Evolutionary conservation across 1,284 basidiomycete genomes (phyloP).

Genomic region (Ustilago esculenta): DNA sequence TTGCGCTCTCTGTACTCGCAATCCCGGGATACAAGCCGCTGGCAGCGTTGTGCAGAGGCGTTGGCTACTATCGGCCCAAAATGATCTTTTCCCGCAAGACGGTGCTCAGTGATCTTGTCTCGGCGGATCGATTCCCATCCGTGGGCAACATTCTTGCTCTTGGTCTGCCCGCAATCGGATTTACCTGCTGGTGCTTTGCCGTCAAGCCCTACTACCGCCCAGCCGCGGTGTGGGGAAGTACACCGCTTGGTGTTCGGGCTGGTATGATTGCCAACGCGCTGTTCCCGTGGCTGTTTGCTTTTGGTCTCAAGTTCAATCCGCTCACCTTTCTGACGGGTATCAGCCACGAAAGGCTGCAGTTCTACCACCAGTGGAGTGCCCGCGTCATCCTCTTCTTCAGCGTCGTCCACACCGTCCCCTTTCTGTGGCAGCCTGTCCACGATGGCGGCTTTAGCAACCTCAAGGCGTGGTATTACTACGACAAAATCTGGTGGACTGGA

Average conservation of each 20-base stretch:
- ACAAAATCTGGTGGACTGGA: constrained; percentile 52
- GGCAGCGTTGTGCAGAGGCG: constrained; percentile 23
- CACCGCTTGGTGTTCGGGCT: constrained; percentile 53
- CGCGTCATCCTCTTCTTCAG: constrained; percentile 59
- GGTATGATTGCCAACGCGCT: constrained; percentile 60
- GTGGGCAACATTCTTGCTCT: constrained; percentile 35
- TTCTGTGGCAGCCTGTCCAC: constrained; percentile 50
- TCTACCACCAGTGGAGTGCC: constrained; percentile 62
- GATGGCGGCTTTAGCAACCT: constrained; percentile 52
- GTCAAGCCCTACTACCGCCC: constrained; percentile 57
- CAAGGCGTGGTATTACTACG: constrained; percentile 43
- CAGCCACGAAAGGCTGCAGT: constrained; percentile 59
- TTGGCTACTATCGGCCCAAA: constrained; percentile 44
- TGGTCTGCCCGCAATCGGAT: constrained; percentile 18
- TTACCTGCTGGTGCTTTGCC: constrained; percentile 47
- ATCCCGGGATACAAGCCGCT: constrained; percentile 20
- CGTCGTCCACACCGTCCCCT: constrained; percentile 59
- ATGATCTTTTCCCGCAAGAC: constrained; percentile 24
- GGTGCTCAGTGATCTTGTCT: constrained; percentile 20
- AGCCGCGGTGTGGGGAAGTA: constrained; percentile 44
- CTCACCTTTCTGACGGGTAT: constrained; percentile 57
- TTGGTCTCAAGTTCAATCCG: constrained; percentile 60
- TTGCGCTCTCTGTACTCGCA: constrained; percentile 13
- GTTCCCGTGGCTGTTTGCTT: constrained; percentile 56
- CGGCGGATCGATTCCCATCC: constrained; percentile 37